Percentiles rank a stretch among this genome's conserved stretches.
phyloP scores from a whole-genome alignment of 2,329 filamentous ascomycete species.

The Alternaria novae-zelandiae region DNA sequence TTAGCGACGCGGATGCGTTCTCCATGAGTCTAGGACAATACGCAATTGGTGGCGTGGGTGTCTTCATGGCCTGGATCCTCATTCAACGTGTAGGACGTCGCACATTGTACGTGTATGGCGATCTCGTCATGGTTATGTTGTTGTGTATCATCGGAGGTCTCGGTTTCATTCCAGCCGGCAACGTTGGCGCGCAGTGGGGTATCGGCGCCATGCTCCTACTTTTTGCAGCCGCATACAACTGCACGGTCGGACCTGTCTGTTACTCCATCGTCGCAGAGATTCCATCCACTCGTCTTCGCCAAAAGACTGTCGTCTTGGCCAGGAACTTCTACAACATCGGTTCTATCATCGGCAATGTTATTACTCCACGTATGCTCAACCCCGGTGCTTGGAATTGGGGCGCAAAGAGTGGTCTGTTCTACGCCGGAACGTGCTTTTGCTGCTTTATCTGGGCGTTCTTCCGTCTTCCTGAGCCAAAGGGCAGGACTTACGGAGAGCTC shows the following conservation, averaged over 20 bases:
- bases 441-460: slow-evolving; percentile 83
- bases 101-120: slow-evolving; percentile 74
- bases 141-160: slow-evolving; percentile 83
- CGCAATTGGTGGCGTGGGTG: slow-evolving; percentile 64
- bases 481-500: slow-evolving; percentile 82
- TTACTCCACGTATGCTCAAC: slow-evolving; percentile 47
- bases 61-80: slow-evolving; percentile 80
- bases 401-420: slow-evolving; percentile 87
- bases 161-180: slow-evolving; percentile 59
- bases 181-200: slow-evolving; percentile 55
- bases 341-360: slow-evolving; percentile 72
- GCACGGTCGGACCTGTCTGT: slow-evolving; percentile 85
- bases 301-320: slow-evolving; percentile 88
- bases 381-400: slow-evolving; percentile 64
- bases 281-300: slow-evolving; percentile 80
- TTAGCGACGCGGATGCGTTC: slow-evolving; percentile 52
- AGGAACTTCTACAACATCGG: slow-evolving; percentile 79
- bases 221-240: slow-evolving; percentile 75
- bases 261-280: slow-evolving; percentile 88
- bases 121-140: slow-evolving; percentile 63
- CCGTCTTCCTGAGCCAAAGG: slow-evolving; percentile 78
- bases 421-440: slow-evolving; percentile 78
- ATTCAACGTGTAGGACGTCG: slow-evolving; percentile 80
- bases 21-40: slow-evolving; percentile 61
- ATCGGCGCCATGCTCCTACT: slow-evolving; percentile 44